Percentiles rank a stretch among this genome's conserved stretches.
phyloP scores from a whole-genome alignment of 352 stramenopile genomes.

The Globisporangium nagaii region DNA sequence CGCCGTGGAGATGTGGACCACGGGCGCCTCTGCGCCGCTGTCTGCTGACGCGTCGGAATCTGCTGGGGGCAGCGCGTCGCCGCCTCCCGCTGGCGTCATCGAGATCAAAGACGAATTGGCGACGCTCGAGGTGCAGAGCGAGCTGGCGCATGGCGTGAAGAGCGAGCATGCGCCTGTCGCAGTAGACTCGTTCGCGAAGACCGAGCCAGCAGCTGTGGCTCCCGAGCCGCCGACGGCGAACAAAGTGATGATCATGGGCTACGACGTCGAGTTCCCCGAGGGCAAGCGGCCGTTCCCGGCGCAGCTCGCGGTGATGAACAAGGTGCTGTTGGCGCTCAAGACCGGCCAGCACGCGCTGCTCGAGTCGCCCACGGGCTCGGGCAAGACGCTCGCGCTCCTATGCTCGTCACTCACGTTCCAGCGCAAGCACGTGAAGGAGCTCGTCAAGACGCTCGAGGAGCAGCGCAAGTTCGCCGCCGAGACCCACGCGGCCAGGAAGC shows the following conservation, averaged over 20 bases:
- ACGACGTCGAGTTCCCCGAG: constrained; percentile 68
- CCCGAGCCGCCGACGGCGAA: constrained; percentile 1
- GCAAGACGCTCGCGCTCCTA: constrained; percentile 82
- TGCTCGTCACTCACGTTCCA: constrained; percentile 84
- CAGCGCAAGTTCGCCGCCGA: constrained; percentile 8
- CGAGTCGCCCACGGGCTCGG: constrained; percentile 78
- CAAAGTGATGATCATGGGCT: constrained; percentile 79
- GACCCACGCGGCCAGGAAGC: constrained; percentile 4
- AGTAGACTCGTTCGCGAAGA: neutral
- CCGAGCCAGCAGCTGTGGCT: neutral
- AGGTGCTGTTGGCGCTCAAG: constrained; percentile 77
- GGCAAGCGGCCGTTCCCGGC: constrained; percentile 82
- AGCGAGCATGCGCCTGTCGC: too few species aligned
- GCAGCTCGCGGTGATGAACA: constrained; percentile 86
- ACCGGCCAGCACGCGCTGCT: constrained; percentile 75
- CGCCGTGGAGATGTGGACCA: neutral
- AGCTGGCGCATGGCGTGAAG: too few species aligned
- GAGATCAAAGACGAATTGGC: neutral
- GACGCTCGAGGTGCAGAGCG: neutral
- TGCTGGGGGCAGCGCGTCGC: neutral
- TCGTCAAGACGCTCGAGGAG: constrained; percentile 21
- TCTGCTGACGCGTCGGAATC: neutral
- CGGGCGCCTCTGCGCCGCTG: neutral
- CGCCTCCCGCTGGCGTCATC: neutral
- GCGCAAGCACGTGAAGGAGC: constrained; percentile 37